phyloP scores from a whole-genome alignment of 139 green algal genomes.

The Tetratostichococcus sp. region DNA sequence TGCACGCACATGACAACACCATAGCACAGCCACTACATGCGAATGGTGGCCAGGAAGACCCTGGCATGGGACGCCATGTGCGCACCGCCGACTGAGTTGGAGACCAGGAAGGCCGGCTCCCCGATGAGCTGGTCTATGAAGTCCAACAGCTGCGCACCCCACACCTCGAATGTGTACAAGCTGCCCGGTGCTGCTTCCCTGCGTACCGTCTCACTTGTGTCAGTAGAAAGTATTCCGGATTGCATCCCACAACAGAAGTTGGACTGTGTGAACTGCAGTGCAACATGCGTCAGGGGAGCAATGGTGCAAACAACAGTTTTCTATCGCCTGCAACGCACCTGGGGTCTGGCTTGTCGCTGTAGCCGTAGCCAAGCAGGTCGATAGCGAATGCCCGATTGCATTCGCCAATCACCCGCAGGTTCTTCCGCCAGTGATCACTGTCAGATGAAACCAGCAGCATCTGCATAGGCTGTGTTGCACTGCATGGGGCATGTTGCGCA shows the following conservation, averaged over 20 bases:
- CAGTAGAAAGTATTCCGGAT: neutral
- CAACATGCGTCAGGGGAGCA: too few species aligned
- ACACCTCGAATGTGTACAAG: conserved; percentile 75
- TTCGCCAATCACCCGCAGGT: conserved; percentile 60
- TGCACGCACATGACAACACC: neutral
- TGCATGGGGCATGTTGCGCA: too few species aligned
- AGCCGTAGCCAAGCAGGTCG: conserved; percentile 79
- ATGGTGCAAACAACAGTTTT: neutral
- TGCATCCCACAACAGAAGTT: neutral
- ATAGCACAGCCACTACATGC: too few species aligned
- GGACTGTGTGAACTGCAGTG: too few species aligned
- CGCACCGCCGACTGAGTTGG: conserved; percentile 86
- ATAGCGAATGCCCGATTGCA: conserved; percentile 69
- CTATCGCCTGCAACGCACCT: neutral
- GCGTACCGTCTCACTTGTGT: neutral
- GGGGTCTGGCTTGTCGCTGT: conserved; percentile 78
- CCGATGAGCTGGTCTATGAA: conserved; percentile 68
- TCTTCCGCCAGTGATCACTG: conserved; percentile 88
- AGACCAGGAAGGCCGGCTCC: conserved; percentile 62
- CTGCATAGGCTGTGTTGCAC: too few species aligned
- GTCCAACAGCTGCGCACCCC: conserved; percentile 66
- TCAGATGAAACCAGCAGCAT: too few species aligned
- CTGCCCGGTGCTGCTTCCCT: conserved; percentile 37
- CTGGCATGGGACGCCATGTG: neutral
- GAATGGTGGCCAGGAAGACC: too few species aligned